Evolutionary conservation across 2,329 filamentous ascomycete species (phyloP), one percentile per base, ranked within the genome.

Genomic region (Calonectria honghensis): DNA sequence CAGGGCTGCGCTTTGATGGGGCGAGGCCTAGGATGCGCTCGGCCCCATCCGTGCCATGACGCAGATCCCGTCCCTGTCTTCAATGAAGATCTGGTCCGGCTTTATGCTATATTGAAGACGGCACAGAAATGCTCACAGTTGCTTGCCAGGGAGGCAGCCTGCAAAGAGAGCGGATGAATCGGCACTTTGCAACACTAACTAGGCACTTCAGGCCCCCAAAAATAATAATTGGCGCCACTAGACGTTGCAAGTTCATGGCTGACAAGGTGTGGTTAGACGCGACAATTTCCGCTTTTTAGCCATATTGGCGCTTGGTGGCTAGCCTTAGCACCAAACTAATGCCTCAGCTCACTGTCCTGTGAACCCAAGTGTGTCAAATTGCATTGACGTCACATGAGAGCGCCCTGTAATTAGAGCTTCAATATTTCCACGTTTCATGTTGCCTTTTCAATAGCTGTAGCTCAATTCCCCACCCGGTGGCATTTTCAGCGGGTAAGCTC

Each of bases 1-100:
- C 35, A 63, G 35, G 57, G 57, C 57, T 61, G 57, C 35, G 57
- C 57, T 63, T 63, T 63, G 57, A 63, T 63, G 57, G 57, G 37
- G 57, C 6, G n/a, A 37, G 57, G 35, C 41, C 20, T 63, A 37
- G 57, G 37, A 41, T 24, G 24, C 57, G 57, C 57, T 41, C 27
- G 37, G 57, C 39, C 57, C 57, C 57, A 63, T 41, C 57, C 57
- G 57, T 63, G 57, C 57, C 57, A 41, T 63, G 35, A 41, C 27
- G 57, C 37, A 63, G 27, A 63, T 63, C 57, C 24, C 24, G 24
- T 57, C 29, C 52, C 24, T 14, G 20, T 35, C 13, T 35, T 18
- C 7, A 18, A 39, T 27, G 35, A 27, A 24, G 39, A 29, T 35
- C n/a, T 29, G 27, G 24, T 35, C 4, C 16, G 14, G 57, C 7